Evolutionary conservation across 768 basidiomycete genomes (phyloP), one percentile per base, ranked within the genome.

Genomic region (Trametopsis cervina): DNA sequence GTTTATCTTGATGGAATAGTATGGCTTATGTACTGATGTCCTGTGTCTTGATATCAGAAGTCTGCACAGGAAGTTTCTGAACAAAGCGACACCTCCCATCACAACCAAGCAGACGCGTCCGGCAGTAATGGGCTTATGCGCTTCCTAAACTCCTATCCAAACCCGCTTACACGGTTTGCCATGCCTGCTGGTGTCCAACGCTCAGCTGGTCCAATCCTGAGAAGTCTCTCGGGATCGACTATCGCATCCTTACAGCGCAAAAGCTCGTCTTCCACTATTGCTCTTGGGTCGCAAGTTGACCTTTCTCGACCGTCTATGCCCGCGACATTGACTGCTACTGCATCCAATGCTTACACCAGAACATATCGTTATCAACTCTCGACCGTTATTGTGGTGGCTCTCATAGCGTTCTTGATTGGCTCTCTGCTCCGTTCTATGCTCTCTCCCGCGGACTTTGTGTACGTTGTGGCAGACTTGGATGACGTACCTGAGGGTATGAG

Each of bases 391-490:
- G 69, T 91, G 51, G 78, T 86, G 33, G 91, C 82, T 33, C 65
- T 98, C 53, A 87, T 96, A 57, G 85, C 87, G 22, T 93, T 98
- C 66, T 69, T 98, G 58, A 77, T 97, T 58, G 95, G 95, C 48
- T 94, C 91, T 22, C 70, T 98, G 47, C 68, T 96, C 52, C 80
- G 95, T 47, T 91, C 89, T 15, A 73, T 98, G 52, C 70, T 97
- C 33, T 87, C 85, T 4, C 89, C 95, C 38, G 89, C 85, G 13
- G 95, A 96, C 66, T 94, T 92, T 68, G 81, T 93, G 38, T 84
- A 91, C 62, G 80, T 89, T 37, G 83, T 77, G 56, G 72, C 70
- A 54, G 80, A 82, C 55, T 53, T 74, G 52, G 61, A 65, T 60
- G 77, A 80, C 51, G 74, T 68, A 46, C 78, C 76, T 60, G 75